A percentile compares a stretch with the other conserved stretches of the same genome.
Evolutionary conservation across 495 filamentous ascomycete species (phyloP).

Genomic region (Xylaria cubensis): DNA sequence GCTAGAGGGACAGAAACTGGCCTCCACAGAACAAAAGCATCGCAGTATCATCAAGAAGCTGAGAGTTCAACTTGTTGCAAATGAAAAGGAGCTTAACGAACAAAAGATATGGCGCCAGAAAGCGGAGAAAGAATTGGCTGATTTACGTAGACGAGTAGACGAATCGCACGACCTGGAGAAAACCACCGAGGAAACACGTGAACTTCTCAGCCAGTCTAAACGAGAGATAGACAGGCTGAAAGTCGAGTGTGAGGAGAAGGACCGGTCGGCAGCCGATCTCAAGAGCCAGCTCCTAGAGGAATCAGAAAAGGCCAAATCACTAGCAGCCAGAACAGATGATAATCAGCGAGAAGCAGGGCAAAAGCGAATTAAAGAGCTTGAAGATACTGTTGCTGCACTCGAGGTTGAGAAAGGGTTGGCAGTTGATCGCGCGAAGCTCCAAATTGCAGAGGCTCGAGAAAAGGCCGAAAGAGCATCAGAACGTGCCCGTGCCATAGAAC

Average conservation of each 20-base stretch:
- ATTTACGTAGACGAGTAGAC: constrained; percentile 63
- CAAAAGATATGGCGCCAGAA: constrained; percentile 70
- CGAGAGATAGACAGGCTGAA: constrained; percentile 73
- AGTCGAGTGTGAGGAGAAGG: constrained; percentile 70
- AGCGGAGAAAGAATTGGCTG: constrained; percentile 66
- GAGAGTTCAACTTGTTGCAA: constrained; percentile 63
- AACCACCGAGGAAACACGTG: constrained; percentile 67
- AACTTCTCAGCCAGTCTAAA: constrained; percentile 68
- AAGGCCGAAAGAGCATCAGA: constrained; percentile 78
- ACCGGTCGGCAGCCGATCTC: constrained; percentile 70
- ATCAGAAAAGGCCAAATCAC: constrained; percentile 67
- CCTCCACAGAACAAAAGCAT: constrained; percentile 82
- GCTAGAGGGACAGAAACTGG: constrained; percentile 90
- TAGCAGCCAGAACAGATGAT: constrained; percentile 70
- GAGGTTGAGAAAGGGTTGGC: constrained; percentile 79
- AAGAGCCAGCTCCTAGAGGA: constrained; percentile 74
- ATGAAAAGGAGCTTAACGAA: constrained; percentile 69
- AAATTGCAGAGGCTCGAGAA: constrained; percentile 72
- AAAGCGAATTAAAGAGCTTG: constrained; percentile 68
- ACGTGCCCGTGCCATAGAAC: constrained; percentile 69
- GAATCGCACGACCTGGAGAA: constrained; percentile 73
- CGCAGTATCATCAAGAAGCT: constrained; percentile 84
- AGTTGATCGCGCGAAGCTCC: constrained; percentile 71
- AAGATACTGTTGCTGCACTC: constrained; percentile 72
- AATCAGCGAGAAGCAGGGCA: constrained; percentile 71